Evolutionary conservation across 805 yeast species (phyloP), one percentile per base, ranked within the genome.

Genomic region (Starmerella lactis-condensi): DNA sequence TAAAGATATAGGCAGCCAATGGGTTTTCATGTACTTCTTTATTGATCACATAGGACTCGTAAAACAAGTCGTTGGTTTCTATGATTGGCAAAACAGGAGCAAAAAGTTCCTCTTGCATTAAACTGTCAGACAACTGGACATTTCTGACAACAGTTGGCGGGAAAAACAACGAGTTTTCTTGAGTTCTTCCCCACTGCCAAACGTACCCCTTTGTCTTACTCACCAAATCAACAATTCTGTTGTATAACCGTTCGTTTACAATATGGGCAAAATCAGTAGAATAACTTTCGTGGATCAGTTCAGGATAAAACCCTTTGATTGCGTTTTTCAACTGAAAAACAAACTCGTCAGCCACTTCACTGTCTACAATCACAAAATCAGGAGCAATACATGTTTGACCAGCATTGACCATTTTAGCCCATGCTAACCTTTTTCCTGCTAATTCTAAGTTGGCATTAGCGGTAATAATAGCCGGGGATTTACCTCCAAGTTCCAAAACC

Each of bases 301-400:
- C 46, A 1, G 67, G 63, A 48, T 50, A 78, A 28, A 69, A 54
- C 28, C 59, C 61, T 21, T 54, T 51, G 19, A 64, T 44, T 14
- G 61, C 61, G 24, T 51, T 43, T 32, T 61, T 44, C 33, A 67
- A 47, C 5, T 53, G 58, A 1, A 43, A 42, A 6, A 69, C 53
- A 30, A 77, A 65, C 39, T 65, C 56, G 17, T 58, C 65, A 45
- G 72, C 68, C 15, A 71, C 53, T 3, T 60, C 51, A 34, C 62
- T 67, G 36, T 75, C 79, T n/a, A 71, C 75, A 27, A 79, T 45
- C 4, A 75, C 56, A 47, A 81, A 83, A 55, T 85, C 96, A 6
- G 83, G 75, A 7, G 93, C 77, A 24, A 79, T 76, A 58, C 95
- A 83, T 2, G 89, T 72, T 57, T 83, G 96, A 12, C 96, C 96